Conservation (phyloP, 768 basidiomycete species). For the Amanita phalloides region DNA sequence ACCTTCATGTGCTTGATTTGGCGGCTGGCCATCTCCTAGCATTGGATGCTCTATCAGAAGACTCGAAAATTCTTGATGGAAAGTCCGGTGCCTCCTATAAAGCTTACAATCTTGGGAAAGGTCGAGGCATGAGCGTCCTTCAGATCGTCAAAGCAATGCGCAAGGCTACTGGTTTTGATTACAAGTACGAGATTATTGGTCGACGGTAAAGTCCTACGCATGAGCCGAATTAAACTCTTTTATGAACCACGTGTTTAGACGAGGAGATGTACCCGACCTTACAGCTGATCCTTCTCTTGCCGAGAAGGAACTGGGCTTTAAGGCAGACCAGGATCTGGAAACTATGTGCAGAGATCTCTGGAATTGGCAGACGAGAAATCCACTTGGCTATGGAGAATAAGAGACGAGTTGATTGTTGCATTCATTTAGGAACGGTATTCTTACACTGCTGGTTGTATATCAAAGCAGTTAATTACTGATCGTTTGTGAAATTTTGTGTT, state of each 20-base stretch:
- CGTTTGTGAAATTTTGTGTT: neutral
- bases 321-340: conserved; percentile 68
- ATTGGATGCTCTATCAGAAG: conserved; percentile 64
- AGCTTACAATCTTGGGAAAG: conserved; percentile 95
- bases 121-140: conserved; percentile 84
- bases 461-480: neutral
- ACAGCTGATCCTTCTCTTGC: conserved; percentile 91
- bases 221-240: neutral
- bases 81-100: conserved; percentile 59
- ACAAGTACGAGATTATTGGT: conserved; percentile 81
- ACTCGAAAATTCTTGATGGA: conserved; percentile 50
- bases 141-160: conserved; percentile 94
- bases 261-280: conserved; percentile 93
- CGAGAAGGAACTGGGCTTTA: conserved; percentile 88
- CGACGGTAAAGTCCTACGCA: conserved; percentile 52
- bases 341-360: conserved; percentile 95
- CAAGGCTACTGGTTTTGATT: conserved; percentile 81
- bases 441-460: neutral
- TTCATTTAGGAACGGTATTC: neutral
- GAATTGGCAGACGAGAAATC: conserved; percentile 98
- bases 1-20: conserved; percentile 87
- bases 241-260: conserved; percentile 30
- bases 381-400: conserved; percentile 49
- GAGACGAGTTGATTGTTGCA: neutral
- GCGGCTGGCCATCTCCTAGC: conserved; percentile 92